phyloP scores from a whole-genome alignment of 2,329 filamentous ascomycete genomes.

The Calonectria pseudoturangicola region DNA sequence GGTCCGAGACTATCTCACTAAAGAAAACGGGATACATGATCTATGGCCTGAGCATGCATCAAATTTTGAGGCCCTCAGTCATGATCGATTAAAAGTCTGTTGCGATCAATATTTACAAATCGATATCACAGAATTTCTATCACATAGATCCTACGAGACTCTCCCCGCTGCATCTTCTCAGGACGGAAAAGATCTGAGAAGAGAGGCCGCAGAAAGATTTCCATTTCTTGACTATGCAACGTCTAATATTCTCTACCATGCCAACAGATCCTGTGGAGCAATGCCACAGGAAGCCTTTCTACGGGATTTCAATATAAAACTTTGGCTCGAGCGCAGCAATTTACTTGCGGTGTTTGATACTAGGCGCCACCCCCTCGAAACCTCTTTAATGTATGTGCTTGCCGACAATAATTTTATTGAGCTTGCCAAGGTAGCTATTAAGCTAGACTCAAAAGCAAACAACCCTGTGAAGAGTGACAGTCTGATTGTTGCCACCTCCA shows the following conservation, averaged over 20 bases:
- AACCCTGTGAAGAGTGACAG: conserved; percentile 8
- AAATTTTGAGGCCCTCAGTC: neutral
- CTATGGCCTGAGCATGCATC: neutral
- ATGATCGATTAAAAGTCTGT: neutral
- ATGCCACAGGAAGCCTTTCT: conserved; percentile 58
- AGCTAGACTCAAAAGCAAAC: neutral
- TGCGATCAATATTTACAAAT: neutral
- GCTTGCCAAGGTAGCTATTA: conserved; percentile 55
- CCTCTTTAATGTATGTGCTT: conserved; percentile 59
- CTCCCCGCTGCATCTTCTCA: neutral
- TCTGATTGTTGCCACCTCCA: neutral
- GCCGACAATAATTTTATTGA: conserved; percentile 53
- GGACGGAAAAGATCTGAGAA: neutral
- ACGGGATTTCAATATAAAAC: conserved; percentile 48
- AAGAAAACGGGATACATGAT: neutral
- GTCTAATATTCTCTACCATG: conserved; percentile 63
- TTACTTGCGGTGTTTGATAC: conserved; percentile 52
- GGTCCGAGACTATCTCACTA: neutral
- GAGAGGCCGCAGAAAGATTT: neutral
- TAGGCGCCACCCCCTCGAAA: conserved; percentile 42
- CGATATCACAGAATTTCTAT: neutral
- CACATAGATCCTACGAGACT: too few relatives aligned
- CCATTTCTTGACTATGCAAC: conserved; percentile 69
- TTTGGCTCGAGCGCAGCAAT: conserved; percentile 61
- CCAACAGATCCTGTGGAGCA: conserved; percentile 59